Evolutionary conservation across 2,329 filamentous ascomycete species (phyloP), one percentile per base, ranked within the genome.

Genomic region (Aspergillus phoenicis): DNA sequence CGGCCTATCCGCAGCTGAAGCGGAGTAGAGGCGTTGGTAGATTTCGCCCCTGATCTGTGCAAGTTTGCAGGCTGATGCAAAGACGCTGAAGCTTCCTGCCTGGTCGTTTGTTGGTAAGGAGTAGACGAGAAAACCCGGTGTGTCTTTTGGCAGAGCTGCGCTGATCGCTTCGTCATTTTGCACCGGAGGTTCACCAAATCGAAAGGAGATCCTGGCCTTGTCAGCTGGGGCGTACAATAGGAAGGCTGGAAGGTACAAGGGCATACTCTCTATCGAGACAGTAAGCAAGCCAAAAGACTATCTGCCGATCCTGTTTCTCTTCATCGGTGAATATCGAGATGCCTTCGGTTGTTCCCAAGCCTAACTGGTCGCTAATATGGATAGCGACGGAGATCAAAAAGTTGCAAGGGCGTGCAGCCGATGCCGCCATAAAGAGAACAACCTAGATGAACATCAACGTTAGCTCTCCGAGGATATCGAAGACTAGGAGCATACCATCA

Each of bases 181-280:
- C 13, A 59, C 52, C 4, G 59, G 61, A 13, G 64, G 64, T 13
- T 60, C 59, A 7, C 58, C 60, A 15, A 64, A 67, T 20, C 65
- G 63, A 41, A 65, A 57, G 5, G 63, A 65, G n/a, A 65, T 57
- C 22, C 65, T 67, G 15, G 3, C 24, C 13, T 10, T n/a, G 49
- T 66, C 47, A 64, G 57, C 30, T 15, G 3, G 20, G 4, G 2
- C 41, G 15, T 6, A 6, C 10, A 1, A 5, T 4, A 8, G 17
- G n/a, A n/a, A 33, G 8, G 20, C 3, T 3, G 11, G 20, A 22
- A 11, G 10, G 15, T 11, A 52, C n/a, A 4, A 1, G 11, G 13
- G 13, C 62, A 33, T 62, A 67, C 65, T 67, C 65, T 56, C 60
- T 61, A 60, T 67, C 65, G 13, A 67, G 38, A 26, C 62, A 62